Base-by-base conservation (phyloP, 2,329 filamentous ascomycete genomes). In the Botrytis cinerea region DNA sequence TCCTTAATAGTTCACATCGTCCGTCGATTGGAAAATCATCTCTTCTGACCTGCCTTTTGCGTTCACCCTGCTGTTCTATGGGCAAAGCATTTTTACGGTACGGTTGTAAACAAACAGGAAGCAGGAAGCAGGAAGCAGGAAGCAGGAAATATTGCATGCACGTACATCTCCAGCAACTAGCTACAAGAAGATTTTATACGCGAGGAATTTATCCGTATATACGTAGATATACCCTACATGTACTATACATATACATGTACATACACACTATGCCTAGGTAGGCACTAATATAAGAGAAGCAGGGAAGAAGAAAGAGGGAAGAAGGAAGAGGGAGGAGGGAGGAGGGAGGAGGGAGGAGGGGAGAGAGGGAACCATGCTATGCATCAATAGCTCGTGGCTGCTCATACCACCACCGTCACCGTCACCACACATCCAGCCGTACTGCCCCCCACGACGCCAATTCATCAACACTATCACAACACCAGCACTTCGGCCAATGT, bases 371-470 rank as follows among this genome's bases (percentile, higher is more conserved):
- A 40, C 60, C 35, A n/a, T 40, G 35, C 59, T 61, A 61, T 60
- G 32, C 59, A 61, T 61, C 59, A 61, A 35, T 61, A 61, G 59
- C 59, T 61, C 59, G 59, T 61, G 59, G 59, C 59, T 61, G 35
- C 10, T 16, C 59, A 61, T 40, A 25, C 35, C 59, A 40, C 22
- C 12, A 25, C 12, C 18, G 25, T 20, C 18, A 28, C 54, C 54
- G 18, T 16, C 54, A 38, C 20, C 54, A 28, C 54, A 54, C 48
- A 54, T n/a, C 10, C 48, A 54, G n/a, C 48, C 48, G n/a, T 32
- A 9, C 28, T 35, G 18, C 16, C 57, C 32, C 57, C 57, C 59
- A 61, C 59, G 16, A 61, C 10, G 35, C 28, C n/a, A 18, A 61
- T 25, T 6, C 6, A 40, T 38, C 22, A 61, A 38, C 20, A 40